Conservation (phyloP, 371 early-diverging fungal genomes). For the Mortierella sp. region DNA sequence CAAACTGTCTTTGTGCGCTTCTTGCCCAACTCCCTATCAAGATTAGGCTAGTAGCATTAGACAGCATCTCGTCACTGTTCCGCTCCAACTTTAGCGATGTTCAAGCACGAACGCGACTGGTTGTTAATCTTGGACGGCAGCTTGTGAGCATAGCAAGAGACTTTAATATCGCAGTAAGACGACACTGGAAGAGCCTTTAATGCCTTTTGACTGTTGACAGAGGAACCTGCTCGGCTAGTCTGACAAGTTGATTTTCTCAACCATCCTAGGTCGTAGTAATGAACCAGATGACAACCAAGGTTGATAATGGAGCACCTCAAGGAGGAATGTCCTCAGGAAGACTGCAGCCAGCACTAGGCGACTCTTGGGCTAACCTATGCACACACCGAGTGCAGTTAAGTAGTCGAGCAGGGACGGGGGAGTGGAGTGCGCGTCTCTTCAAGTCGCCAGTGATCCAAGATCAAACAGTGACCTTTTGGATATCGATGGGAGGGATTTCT, state of each 20-base stretch:
- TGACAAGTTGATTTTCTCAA: too few species aligned
- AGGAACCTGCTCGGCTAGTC: too few species aligned
- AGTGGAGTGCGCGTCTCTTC: conserved; percentile 34
- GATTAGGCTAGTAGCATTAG: conserved; percentile 61
- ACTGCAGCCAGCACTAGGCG: conserved; percentile 43
- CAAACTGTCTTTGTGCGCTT: background rate
- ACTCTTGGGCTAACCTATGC: conserved; percentile 36
- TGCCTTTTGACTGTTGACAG: too few species aligned
- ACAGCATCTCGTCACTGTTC: conserved; percentile 63
- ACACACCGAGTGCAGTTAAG: conserved; percentile 33
- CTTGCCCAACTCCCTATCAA: conserved; percentile 6
- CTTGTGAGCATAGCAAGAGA: conserved; percentile 18
- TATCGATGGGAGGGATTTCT: conserved; percentile 14
- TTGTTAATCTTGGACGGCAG: conserved; percentile 25
- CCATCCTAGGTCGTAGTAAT: conserved; percentile 39
- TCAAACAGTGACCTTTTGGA: conserved; percentile 22
- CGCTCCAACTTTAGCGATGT: conserved; percentile 60
- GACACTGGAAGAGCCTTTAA: too few species aligned
- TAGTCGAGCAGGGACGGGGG: conserved; percentile 3
- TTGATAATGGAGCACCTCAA: conserved; percentile 14
- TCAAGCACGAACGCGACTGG: conserved; percentile 33
- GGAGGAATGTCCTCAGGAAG: background rate
- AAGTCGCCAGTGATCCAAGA: conserved; percentile 38
- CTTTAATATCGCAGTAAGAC: conserved; percentile 33
- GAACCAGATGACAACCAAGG: conserved; percentile 49